Conservation (phyloP, 2,329 filamentous ascomycete species). For the Thelonectria olida region DNA sequence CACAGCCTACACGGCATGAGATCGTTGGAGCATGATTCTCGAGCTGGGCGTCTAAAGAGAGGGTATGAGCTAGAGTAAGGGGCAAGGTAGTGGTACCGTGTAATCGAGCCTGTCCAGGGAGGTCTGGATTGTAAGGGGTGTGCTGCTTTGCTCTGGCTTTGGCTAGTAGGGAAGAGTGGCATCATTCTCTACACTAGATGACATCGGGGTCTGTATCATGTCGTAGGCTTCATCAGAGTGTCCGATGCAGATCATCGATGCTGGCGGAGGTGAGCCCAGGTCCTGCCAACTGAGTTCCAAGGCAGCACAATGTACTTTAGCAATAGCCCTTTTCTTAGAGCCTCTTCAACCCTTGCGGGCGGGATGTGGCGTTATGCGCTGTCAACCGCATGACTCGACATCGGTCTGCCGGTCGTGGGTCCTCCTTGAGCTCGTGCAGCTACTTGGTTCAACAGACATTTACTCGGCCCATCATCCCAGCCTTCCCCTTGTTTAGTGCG, state of each 20-base stretch:
- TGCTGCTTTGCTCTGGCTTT: background rate
- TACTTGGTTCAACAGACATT: background rate
- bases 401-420: background rate
- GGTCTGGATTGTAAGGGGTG: background rate
- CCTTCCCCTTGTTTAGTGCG: background rate
- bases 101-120: background rate
- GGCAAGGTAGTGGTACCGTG: background rate
- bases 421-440: background rate
- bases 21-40: background rate
- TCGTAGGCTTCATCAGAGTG: background rate
- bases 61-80: background rate
- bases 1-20: background rate
- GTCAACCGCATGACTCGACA: background rate
- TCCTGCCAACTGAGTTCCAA: background rate
- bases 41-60: background rate
- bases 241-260: constrained; percentile 1
- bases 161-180: background rate
- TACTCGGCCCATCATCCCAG: background rate
- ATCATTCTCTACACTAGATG: background rate
- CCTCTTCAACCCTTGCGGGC: background rate
- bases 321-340: background rate
- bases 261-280: background rate
- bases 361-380: background rate
- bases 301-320: background rate
- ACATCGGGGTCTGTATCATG: background rate